These are phyloP conservation scores for Sequoiadendron giganteum DNA, from an alignment of 75 land plant species.

Conservation along the genomic window DNA sequence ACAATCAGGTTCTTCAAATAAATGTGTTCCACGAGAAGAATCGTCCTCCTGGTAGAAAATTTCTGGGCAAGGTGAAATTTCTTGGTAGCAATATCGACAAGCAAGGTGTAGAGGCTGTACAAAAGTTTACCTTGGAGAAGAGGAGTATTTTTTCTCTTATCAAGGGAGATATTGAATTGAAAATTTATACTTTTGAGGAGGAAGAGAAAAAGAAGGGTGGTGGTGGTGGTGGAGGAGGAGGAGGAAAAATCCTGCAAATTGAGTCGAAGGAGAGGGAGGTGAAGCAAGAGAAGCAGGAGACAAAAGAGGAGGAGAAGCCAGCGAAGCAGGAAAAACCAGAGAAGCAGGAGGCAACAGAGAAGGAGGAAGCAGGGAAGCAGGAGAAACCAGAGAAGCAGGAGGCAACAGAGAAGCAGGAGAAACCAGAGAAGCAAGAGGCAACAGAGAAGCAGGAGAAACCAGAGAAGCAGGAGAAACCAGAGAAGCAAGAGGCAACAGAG, in stretches of 20 bases:
- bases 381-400: not conserved
- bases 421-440: not conserved
- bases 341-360: not conserved
- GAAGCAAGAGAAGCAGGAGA: not conserved
- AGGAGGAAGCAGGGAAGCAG: not conserved
- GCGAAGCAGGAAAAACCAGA: not conserved
- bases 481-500: conserved; percentile 16
- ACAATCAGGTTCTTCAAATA: conserved; percentile 50
- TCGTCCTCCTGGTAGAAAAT: conserved; percentile 38
- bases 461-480: conserved; percentile 16
- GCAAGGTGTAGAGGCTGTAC: conserved; percentile 22
- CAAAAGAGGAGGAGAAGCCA: not conserved
- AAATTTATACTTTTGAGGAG: conserved; percentile 31
- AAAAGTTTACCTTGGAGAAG: conserved; percentile 49
- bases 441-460: not conserved
- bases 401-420: not conserved
- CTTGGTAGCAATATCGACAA: conserved; percentile 31
- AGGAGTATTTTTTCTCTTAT: conserved; percentile 52
- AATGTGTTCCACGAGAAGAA: conserved; percentile 58
- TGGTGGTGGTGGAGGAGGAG: not conserved
- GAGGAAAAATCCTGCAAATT: not conserved
- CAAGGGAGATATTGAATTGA: conserved; percentile 60
- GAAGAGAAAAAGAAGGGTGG: not conserved
- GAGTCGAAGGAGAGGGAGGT: conserved; percentile 18
- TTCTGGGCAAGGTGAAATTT: conserved; percentile 61